Evolutionary conservation across 352 stramenopile genomes (phyloP), one percentile per base, ranked within the genome.

Genomic region (Globisporangium polare): DNA sequence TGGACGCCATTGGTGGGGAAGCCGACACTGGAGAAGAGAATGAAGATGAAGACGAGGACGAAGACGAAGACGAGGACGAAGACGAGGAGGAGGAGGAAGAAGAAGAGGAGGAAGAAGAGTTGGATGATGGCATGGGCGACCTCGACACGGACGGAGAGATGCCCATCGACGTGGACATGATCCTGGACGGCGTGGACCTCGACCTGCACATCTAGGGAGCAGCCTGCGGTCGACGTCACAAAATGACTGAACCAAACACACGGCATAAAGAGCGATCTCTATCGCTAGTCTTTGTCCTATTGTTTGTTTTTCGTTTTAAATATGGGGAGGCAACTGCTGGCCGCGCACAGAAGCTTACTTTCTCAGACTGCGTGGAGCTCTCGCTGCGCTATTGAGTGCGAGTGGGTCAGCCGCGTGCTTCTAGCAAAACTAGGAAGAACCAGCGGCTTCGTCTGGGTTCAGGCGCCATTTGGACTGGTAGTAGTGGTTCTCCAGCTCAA

Each of bases 401-500:
- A 35, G 12, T 22, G 18, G 13, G 10, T 53, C 29, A 6, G 46
- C 20, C 24, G 46, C 22, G 5, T 42, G 29, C 50, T 5, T 10
- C 29, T 56, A 3, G 26, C 26, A 56, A 20, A 9, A 51, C 29
- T 15, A 43, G 8, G 41, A 18, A 27, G 6, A 13, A 41, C 22
- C 10, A 3, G 52, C 5, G 33, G 31, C 29, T 5, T 56, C 50
- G n/a, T 64, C 63, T 18, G 63, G 42, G 51, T 65, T 66, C 9
- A 83, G 26, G 13, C 82, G 71, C 84, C 84, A 94, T 60, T 90
- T 90, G 69, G 80, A 90, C 66, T 92, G 84, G 66, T 91, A 91
- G 53, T 79, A 94, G 65, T 94, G 84, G 52, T 83, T 88, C 69
- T 94, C 82, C 7, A 94, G 69, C 68, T 94, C 84, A 56, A 91